phyloP scores from a whole-genome alignment of 2,329 filamentous ascomycete genomes.

The Cadophora sp. region DNA sequence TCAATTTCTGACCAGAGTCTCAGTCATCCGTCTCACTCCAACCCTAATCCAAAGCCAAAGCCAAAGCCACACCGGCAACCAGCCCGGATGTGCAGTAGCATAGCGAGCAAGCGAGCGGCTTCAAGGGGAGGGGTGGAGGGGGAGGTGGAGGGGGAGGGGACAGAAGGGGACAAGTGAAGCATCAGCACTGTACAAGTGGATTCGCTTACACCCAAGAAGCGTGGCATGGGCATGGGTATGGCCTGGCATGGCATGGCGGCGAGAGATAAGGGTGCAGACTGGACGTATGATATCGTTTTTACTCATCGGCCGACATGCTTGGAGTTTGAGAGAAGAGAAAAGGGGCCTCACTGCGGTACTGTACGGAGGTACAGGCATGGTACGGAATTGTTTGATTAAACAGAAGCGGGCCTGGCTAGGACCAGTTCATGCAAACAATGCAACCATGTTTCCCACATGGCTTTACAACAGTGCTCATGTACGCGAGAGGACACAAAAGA shows the following conservation, averaged over 20 bases:
- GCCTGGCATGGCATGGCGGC: no score
- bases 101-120: neutral
- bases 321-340: no score
- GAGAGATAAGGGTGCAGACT: constrained; percentile 3
- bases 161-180: no score
- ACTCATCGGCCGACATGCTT: constrained; percentile 2
- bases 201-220: neutral
- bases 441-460: constrained; percentile 6
- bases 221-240: no score
- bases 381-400: no score
- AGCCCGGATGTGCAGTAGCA: neutral
- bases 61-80: neutral
- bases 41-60: neutral
- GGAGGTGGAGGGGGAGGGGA: no score
- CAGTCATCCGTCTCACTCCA: neutral
- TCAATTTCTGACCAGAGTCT: neutral
- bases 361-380: no score
- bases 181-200: neutral
- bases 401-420: neutral
- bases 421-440: constrained; percentile 2
- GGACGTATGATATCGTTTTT: neutral
- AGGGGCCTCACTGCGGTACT: no score
- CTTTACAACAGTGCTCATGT: neutral
- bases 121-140: neutral
- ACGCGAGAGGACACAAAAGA: neutral